Evolutionary conservation across 805 yeast genomes (phyloP).

Genomic region (Ogataea zsoltii): DNA sequence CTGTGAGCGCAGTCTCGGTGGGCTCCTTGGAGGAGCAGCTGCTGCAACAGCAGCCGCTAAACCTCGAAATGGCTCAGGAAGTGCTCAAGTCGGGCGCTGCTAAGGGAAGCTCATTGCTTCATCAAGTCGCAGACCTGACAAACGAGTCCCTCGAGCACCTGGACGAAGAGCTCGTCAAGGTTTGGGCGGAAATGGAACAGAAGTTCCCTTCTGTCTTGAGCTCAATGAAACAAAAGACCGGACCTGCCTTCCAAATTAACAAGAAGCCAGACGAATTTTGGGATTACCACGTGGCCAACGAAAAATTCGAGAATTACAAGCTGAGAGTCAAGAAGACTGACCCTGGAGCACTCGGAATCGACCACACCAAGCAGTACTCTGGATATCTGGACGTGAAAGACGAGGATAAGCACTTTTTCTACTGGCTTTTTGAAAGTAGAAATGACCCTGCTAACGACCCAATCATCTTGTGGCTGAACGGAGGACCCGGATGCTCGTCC

Average conservation of each 20-base stretch:
- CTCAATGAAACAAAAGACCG: conserved; percentile 48
- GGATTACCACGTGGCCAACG: conserved; percentile 35
- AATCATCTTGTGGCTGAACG: conserved; percentile 83
- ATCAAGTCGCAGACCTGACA: conserved; percentile 51
- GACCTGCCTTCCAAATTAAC: conserved; percentile 45
- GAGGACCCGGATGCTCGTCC: conserved; percentile 96
- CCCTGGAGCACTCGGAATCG: conserved; percentile 55
- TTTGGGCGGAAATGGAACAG: conserved; percentile 66
- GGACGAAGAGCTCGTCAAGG: conserved; percentile 47
- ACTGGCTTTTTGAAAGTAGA: conserved; percentile 92
- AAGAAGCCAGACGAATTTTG: conserved; percentile 36
- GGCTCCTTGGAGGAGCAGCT: conserved; percentile 3
- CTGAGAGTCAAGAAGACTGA: conserved; percentile 50
- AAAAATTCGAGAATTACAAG: conserved; percentile 44
- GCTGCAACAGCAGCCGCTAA: conserved; percentile 14
- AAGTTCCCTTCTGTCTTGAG: conserved; percentile 58
- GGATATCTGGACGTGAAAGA: conserved; percentile 72
- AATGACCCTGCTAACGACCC: conserved; percentile 87
- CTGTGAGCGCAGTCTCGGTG: conserved; percentile 8
- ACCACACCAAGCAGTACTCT: conserved; percentile 66
- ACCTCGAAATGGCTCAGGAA: conserved; percentile 4
- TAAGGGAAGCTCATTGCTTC: conserved; percentile 28
- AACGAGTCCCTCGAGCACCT: conserved; percentile 51
- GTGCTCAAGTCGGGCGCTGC: background rate
- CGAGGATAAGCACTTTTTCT: conserved; percentile 83